These are phyloP conservation scores for Colletotrichum zoysiae DNA, from an alignment of 2,329 filamentous ascomycete species.

Conservation along the genomic window DNA sequence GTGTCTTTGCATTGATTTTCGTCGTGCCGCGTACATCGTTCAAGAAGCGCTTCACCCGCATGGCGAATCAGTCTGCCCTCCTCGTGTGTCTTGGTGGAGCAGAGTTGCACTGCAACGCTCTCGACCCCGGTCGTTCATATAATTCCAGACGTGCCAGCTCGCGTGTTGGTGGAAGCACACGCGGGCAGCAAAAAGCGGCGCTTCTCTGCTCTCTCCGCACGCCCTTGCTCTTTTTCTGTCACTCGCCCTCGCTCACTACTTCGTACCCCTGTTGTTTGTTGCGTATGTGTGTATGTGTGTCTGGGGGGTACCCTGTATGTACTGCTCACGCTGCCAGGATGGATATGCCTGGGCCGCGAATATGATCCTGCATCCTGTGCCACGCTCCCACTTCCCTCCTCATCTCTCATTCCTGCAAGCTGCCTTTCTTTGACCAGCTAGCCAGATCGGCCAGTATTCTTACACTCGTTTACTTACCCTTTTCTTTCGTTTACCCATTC, in stretches of 20 bases:
- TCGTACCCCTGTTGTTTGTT: constrained; percentile 1
- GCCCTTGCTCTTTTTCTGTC: neutral
- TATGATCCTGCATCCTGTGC: constrained; percentile 19
- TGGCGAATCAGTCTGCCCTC: constrained; percentile 23
- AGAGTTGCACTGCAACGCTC: constrained; percentile 17
- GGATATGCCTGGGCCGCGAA: constrained; percentile 9
- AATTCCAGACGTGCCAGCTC: constrained; percentile 24
- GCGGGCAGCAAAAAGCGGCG: too few species aligned
- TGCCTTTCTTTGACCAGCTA: constrained; percentile 17
- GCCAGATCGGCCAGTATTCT: neutral
- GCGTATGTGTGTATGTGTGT: neutral
- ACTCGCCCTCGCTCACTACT: too few species aligned
- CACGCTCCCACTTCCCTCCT: constrained; percentile 32
- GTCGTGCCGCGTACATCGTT: neutral
- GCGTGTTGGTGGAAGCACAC: constrained; percentile 17
- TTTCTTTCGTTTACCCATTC: constrained; percentile 23
- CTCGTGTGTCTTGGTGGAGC: constrained; percentile 28
- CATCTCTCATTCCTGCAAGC: constrained; percentile 34
- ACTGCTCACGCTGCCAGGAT: neutral
- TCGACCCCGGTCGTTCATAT: constrained; percentile 35
- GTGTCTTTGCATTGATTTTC: constrained; percentile 1
- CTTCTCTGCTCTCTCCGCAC: too few species aligned
- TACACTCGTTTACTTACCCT: constrained; percentile 35
- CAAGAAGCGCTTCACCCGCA: constrained; percentile 6
- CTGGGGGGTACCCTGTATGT: neutral